Conservation (phyloP, 495 filamentous ascomycete species). For the Thozetella sp. region DNA sequence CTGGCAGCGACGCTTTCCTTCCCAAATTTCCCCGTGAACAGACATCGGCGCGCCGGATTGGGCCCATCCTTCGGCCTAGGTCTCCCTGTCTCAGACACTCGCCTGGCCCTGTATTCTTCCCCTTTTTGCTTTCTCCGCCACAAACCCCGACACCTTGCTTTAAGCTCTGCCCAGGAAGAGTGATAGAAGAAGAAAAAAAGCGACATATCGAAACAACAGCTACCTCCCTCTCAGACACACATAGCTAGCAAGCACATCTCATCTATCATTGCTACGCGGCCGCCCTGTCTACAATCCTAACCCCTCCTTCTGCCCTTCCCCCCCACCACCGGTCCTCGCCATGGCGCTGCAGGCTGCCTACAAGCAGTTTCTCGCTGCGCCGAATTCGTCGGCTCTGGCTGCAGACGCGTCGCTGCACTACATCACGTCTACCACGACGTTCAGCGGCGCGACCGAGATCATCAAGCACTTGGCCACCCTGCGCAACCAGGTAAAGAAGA, state of each 20-base stretch:
- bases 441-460: slow-evolving; percentile 70
- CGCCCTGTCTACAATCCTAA: not conserved
- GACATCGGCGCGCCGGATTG: not conserved
- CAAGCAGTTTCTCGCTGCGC: slow-evolving; percentile 74
- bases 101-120: not conserved
- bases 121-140: not conserved
- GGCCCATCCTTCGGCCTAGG: not conserved
- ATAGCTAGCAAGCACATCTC: no score
- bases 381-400: slow-evolving; percentile 65
- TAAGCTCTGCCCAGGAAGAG: not conserved
- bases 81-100: not conserved
- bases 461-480: slow-evolving; percentile 74
- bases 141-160: not conserved
- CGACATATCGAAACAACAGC: no score
- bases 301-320: not conserved
- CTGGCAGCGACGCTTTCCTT: not conserved
- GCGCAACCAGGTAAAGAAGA: slow-evolving; percentile 72
- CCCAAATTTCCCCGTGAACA: not conserved
- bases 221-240: no score
- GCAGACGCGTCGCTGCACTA: slow-evolving; percentile 81
- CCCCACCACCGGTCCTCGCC: not conserved
- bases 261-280: not conserved
- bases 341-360: slow-evolving; percentile 55
- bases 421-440: slow-evolving; percentile 82
- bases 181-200: not conserved